A percentile compares a stretch with the other conserved stretches of the same genome.
These are phyloP conservation scores for Leptographium wingfieldii DNA, from an alignment of 2,329 filamentous ascomycete species.

Conservation along the genomic window DNA sequence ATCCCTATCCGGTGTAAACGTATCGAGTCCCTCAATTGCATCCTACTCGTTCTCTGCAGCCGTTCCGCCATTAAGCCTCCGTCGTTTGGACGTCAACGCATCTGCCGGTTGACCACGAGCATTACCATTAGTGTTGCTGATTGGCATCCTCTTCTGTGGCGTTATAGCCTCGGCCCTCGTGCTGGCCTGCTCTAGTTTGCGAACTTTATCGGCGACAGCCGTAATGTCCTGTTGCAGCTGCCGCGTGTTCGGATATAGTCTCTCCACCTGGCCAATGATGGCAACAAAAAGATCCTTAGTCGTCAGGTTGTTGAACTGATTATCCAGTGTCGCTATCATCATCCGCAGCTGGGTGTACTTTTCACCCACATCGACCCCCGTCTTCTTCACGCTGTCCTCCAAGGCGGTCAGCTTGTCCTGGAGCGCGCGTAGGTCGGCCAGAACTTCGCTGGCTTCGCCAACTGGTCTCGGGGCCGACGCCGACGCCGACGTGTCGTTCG, in stretches of 20 bases:
- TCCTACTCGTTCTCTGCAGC: neutral
- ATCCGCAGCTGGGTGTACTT: conserved; percentile 22
- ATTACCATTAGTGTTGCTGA: neutral
- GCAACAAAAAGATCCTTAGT: conserved; percentile 28
- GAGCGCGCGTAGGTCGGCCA: neutral
- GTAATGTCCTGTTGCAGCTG: conserved; percentile 10
- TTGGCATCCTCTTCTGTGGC: neutral
- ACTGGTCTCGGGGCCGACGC: neutral
- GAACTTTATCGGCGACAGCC: neutral
- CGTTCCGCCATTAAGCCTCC: neutral
- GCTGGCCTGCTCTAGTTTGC: neutral
- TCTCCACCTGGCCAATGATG: conserved; percentile 26
- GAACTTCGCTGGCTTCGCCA: neutral
- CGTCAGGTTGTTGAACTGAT: conserved; percentile 35
- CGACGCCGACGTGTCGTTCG: neutral
- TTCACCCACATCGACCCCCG: conserved; percentile 16
- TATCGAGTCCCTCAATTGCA: neutral
- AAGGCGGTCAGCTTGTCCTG: neutral
- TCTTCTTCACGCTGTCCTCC: conserved; percentile 1
- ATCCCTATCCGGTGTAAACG: neutral
- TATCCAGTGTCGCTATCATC: conserved; percentile 27
- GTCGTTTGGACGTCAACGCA: neutral
- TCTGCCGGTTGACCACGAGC: neutral
- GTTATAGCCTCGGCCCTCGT: neutral
- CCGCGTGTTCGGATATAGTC: conserved; percentile 15